Evolutionary conservation across 2,329 filamentous ascomycete genomes (phyloP).

Genomic region (Venturia effusa): DNA sequence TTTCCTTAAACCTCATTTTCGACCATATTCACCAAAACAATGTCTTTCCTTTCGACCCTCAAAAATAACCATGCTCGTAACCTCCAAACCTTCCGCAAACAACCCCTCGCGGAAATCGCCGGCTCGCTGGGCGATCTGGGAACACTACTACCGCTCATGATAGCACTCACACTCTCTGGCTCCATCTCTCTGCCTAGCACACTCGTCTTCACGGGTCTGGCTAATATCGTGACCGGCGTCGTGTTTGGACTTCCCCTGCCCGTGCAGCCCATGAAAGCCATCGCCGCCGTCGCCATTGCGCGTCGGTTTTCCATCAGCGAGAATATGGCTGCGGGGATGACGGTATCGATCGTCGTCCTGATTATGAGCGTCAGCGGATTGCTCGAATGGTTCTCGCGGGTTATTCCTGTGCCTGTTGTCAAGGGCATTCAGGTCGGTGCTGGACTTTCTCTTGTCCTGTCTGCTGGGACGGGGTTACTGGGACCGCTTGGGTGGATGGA

Average conservation of each 20-base stretch:
- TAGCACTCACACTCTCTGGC: constrained; percentile 66
- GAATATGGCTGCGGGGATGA: constrained; percentile 73
- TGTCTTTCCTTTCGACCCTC: not conserved
- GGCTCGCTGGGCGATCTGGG: constrained; percentile 83
- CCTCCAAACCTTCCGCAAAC: constrained; percentile 37
- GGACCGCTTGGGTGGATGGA: constrained; percentile 56
- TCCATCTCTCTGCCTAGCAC: constrained; percentile 77
- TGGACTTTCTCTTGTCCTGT: constrained; percentile 70
- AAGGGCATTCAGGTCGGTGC: constrained; percentile 94
- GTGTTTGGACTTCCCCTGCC: constrained; percentile 82
- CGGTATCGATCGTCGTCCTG: constrained; percentile 63
- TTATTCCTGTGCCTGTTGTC: constrained; percentile 75
- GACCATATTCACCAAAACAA: not conserved
- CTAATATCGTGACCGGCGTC: constrained; percentile 73
- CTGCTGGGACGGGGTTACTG: constrained; percentile 60
- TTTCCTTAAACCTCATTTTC: not conserved
- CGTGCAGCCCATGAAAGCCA: constrained; percentile 84
- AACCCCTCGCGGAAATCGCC: constrained; percentile 66
- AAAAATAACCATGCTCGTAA: not conserved
- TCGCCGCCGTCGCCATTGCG: constrained; percentile 79
- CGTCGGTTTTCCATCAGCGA: constrained; percentile 54
- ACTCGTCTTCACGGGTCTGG: constrained; percentile 76
- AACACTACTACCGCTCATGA: constrained; percentile 79
- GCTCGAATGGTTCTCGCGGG: constrained; percentile 52
- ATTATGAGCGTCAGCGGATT: constrained; percentile 64